Evolutionary conservation across 2,329 filamentous ascomycete species (phyloP), one percentile per base, ranked within the genome.

Genomic region (Aureobasidium sp.): DNA sequence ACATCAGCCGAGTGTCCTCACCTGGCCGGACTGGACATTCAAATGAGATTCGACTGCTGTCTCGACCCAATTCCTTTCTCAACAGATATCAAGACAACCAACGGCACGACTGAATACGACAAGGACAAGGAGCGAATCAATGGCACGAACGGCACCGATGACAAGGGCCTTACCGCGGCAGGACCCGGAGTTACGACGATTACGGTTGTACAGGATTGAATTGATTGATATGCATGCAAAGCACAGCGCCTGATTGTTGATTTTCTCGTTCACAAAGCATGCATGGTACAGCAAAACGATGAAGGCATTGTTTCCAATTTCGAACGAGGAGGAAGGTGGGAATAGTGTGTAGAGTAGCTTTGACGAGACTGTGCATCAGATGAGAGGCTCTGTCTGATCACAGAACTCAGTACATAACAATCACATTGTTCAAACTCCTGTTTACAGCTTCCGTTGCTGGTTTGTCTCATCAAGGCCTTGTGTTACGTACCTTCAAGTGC

Each of bases 151-250:
- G 59, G 59, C 48, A 53, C 47, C 17, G 13, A 37, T n/a, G 37
- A 53, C 12, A 37, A 20, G 26, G 39, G 47, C 27, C 39, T 56
- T 37, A 29, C 48, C 50, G 48, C 29, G 60, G 60, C 60, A 46
- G 60, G 60, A 62, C 60, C 60, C 50, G 60, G 60, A 55, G 39
- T 62, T 39, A 62, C 60, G 60, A 62, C 50, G 51, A 55, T 62
- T 41, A 62, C 43, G 50, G 50, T 62, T 62, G 60, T 62, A 48
- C 60, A 62, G 60, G 60, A 62, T 34, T 62, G 50, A 62, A 55
- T 39, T 29, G 37, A 44, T 20, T 34, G 32, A 59, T 39, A 55
- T 48, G 46, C 46, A 48, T 55, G 55, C 55, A 59, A 59, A 59
- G 55, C 55, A 59, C 43, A 59, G 55, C 55, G 55, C 36, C 43